These are phyloP conservation scores for Byssothecium circinans DNA, from an alignment of 2,329 filamentous ascomycete species.

Conservation along the genomic window DNA sequence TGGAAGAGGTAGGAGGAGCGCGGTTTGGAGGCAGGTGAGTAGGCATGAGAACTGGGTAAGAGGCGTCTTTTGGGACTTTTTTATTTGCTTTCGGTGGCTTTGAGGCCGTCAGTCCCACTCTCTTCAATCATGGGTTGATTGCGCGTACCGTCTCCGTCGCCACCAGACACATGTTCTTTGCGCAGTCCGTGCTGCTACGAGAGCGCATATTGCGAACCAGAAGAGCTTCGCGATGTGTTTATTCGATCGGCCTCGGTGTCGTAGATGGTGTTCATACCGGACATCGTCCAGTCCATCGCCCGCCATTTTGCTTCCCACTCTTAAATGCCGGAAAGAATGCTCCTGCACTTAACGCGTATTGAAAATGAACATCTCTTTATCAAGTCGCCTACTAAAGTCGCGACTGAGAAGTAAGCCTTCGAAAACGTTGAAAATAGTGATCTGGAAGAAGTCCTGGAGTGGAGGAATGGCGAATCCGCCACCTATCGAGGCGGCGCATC, in stretches of 20 bases:
- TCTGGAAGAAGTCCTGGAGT: not conserved
- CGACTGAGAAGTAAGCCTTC: not conserved
- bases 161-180: constrained; percentile 10
- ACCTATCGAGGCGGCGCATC: not conserved
- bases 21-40: constrained; percentile 7
- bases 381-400: not conserved
- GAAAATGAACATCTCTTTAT: not conserved
- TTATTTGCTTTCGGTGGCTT: not conserved
- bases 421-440: not conserved
- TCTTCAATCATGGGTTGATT: constrained; percentile 10
- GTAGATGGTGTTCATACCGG: constrained; percentile 28
- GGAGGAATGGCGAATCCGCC: not conserved
- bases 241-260: constrained; percentile 22
- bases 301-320: not conserved
- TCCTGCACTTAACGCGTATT: not conserved
- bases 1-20: constrained; percentile 6
- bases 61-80: not conserved
- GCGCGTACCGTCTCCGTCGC: constrained; percentile 13
- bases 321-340: not conserved
- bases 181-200: constrained; percentile 5
- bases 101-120: not conserved
- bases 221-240: constrained; percentile 15
- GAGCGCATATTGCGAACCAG: constrained; percentile 18
- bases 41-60: constrained; percentile 1
- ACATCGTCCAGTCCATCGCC: constrained; percentile 17